Conservation (phyloP, 1,284 basidiomycete species). For the Microstroma glucosiphilum region DNA sequence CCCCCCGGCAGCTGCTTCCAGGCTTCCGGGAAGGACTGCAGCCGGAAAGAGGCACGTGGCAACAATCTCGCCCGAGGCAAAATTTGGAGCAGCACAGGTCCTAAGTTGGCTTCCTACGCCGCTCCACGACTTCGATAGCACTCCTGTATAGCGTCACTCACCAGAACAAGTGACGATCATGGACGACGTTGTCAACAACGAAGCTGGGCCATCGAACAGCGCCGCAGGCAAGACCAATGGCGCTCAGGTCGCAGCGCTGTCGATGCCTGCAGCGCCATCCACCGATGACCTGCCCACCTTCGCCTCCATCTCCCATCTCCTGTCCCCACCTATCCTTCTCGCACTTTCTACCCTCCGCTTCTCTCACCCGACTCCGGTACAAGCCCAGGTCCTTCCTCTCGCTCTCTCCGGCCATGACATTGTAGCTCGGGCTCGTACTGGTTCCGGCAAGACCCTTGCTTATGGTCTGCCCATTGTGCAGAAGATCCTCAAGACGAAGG, state of each 20-base stretch:
- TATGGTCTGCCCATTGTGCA: conserved; percentile 88
- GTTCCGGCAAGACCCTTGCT: conserved; percentile 93
- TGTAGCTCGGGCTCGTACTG: conserved; percentile 85
- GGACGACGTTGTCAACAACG: too few relatives aligned
- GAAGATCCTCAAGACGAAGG: conserved; percentile 75
- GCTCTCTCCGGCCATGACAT: conserved; percentile 87
- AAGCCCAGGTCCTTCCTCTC: conserved; percentile 69
- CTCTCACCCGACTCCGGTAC: conserved; percentile 73
- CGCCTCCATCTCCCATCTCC: conserved; percentile 9
- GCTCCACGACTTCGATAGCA: too few relatives aligned
- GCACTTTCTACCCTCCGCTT: conserved; percentile 75
- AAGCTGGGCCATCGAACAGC: too few relatives aligned
- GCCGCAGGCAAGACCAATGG: too few relatives aligned
- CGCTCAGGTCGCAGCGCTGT: not conserved
- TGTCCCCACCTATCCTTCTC: conserved; percentile 60
- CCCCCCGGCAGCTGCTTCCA: too few relatives aligned
- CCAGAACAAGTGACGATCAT: too few relatives aligned
- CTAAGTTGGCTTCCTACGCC: too few relatives aligned
- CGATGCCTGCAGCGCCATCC: not conserved
- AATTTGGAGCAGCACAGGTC: too few relatives aligned
- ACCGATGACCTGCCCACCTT: conserved; percentile 4
- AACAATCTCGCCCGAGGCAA: too few relatives aligned
- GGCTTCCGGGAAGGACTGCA: too few relatives aligned
- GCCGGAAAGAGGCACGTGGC: too few relatives aligned
- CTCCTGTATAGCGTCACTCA: too few relatives aligned